Conservation (phyloP, 2,329 filamentous ascomycete species). For the Arthrinium phaeospermum region DNA sequence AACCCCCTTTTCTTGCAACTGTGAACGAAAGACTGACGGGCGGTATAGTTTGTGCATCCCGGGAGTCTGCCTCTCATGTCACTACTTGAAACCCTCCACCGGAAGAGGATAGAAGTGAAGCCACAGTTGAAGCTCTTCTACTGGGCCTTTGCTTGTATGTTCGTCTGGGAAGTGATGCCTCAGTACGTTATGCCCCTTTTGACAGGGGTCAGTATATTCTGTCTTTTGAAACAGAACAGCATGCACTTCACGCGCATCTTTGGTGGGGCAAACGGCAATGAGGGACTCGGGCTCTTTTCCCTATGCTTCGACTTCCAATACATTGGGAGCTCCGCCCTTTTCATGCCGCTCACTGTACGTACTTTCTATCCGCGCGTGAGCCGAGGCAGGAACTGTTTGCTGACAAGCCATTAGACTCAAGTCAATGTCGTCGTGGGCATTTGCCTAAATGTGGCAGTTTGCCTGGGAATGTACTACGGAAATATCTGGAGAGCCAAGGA, state of each 20-base stretch:
- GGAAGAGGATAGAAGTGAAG: constrained; percentile 39
- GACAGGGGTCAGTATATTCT: constrained; percentile 44
- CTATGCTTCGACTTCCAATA: constrained; percentile 53
- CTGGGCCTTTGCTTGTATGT: constrained; percentile 45
- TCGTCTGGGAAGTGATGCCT: constrained; percentile 55
- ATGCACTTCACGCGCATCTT: constrained; percentile 55
- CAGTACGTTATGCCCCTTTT: constrained; percentile 52
- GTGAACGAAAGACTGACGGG: neutral
- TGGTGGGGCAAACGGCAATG: constrained; percentile 42
- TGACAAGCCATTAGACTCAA: neutral
- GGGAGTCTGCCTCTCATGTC: constrained; percentile 38
- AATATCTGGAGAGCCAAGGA: constrained; percentile 47
- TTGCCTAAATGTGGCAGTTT: constrained; percentile 30
- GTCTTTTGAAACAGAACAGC: constrained; percentile 49
- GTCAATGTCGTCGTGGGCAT: constrained; percentile 4
- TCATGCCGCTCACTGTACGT: constrained; percentile 3
- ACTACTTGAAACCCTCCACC: constrained; percentile 37
- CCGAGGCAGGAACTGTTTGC: neutral
- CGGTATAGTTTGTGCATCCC: constrained; percentile 39
- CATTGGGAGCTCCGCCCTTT: constrained; percentile 36
- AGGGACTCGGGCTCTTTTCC: constrained; percentile 49
- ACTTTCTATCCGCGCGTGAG: neutral
- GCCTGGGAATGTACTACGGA: constrained; percentile 47
- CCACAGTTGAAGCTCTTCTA: constrained; percentile 46
- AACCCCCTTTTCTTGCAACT: neutral